Evolutionary conservation across 495 filamentous ascomycete genomes (phyloP), one percentile per base, ranked within the genome.

Genomic region (Oidiodendron maius): DNA sequence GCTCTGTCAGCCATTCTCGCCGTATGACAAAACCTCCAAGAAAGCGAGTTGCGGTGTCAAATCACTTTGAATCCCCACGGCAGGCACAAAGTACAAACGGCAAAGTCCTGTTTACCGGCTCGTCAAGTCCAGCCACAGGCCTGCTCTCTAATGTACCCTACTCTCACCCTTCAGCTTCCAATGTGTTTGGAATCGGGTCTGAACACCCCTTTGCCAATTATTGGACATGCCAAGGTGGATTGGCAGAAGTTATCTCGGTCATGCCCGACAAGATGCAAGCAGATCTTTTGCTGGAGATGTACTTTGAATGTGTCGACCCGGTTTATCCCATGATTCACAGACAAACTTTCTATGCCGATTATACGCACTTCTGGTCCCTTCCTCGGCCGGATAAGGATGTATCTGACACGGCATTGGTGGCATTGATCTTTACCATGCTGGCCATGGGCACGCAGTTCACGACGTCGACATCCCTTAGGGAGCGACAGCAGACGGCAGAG

Each of bases 371-470:
- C 56, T 87, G 84, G 84, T 69, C 71, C 1, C 52, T 82, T 2
- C 51, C 67, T 17, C 57, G 62, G 17, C 38, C 60, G 4, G 76
- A 83, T 26, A 81, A 74, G 55, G 56, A 71, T 26, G 48, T 62
- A 5, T 64, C 66, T 1, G 82, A 88, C 52, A 72, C 75, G 1
- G 70, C 80, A 1, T 72, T 86, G 48, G 66, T 86, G 1, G 81
- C 79, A 1, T 64, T 87, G 34, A 71, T 82, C 21, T 86, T 84
- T 52, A 75, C 77, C 28, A 82, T 88, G 70, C 71, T 86, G 42
- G 84, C 84, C 2, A 64, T 87, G 60, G 84, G 83, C 1, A 85
- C 84, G 0, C 84, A 87, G 58, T 88, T 88, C 61, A 76, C 85
- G 4, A 68, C 71, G 2, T 68, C 73, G 3, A 78, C 76, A 2